These are phyloP conservation scores for Albatrellus ellisii DNA, from an alignment of 768 basidiomycete species.

Conservation along the genomic window DNA sequence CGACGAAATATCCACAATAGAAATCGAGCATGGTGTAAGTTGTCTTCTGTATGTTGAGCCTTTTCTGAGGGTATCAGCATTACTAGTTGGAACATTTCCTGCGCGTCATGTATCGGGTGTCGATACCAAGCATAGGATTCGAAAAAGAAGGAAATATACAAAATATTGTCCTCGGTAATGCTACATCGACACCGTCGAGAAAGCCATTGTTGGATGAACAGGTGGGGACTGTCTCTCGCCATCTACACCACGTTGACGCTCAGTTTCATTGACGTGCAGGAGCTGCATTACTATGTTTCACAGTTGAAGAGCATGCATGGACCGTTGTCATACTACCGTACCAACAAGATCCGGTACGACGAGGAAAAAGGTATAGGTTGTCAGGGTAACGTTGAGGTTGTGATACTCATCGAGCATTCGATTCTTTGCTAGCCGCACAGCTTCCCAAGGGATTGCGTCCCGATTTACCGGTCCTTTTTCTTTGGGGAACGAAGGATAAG, in stretches of 20 bases:
- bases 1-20: slow-evolving; percentile 32
- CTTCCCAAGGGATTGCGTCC: slow-evolving; percentile 3
- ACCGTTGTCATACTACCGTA: slow-evolving; percentile 71
- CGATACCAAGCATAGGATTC: neutral
- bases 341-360: slow-evolving; percentile 41
- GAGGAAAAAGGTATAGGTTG: slow-evolving; percentile 37
- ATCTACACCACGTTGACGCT: neutral
- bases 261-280: slow-evolving; percentile 24
- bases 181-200: neutral
- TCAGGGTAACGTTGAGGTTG: neutral
- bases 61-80: neutral
- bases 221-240: slow-evolving; percentile 2
- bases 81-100: slow-evolving; percentile 15
- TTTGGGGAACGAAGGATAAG: neutral
- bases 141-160: slow-evolving; percentile 8
- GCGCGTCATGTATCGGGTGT: slow-evolving; percentile 7
- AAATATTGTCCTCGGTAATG: slow-evolving; percentile 3
- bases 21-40: slow-evolving; percentile 46
- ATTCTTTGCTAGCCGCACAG: neutral
- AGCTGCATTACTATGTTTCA: slow-evolving; percentile 37
- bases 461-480: slow-evolving; percentile 5
- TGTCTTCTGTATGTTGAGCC: neutral
- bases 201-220: slow-evolving; percentile 8
- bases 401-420: neutral
- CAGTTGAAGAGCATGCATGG: slow-evolving; percentile 44